Conservation (phyloP, 371 early-diverging fungal species). For the Rhizopus sp. region DNA sequence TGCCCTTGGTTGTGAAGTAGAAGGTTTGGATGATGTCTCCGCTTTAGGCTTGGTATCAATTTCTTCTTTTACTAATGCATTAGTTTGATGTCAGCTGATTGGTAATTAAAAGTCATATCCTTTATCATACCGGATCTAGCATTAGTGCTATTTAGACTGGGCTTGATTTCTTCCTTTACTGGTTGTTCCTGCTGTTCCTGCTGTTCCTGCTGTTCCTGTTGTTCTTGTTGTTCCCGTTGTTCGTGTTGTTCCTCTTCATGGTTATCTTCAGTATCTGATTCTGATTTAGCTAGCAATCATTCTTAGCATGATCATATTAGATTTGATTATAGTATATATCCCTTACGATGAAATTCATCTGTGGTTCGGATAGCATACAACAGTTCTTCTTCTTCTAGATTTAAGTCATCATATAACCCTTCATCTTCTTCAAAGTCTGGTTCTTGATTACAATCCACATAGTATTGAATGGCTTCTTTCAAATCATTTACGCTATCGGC, state of each 20-base stretch:
- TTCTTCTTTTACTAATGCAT: constrained; percentile 14
- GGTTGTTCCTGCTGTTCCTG: not conserved
- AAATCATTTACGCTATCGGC: constrained; percentile 56
- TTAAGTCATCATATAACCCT: constrained; percentile 89
- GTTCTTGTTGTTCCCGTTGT: too few species aligned
- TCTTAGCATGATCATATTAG: not conserved
- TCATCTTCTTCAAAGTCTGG: constrained; percentile 93
- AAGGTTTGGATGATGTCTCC: constrained; percentile 21
- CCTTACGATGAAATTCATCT: constrained; percentile 51
- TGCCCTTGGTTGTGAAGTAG: constrained; percentile 18
- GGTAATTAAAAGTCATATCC: too few species aligned
- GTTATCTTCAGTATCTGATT: constrained; percentile 39
- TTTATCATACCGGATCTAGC: constrained; percentile 5
- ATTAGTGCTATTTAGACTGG: constrained; percentile 11
- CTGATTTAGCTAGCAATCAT: constrained; percentile 27
- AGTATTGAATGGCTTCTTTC: constrained; percentile 84
- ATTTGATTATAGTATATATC: not conserved
- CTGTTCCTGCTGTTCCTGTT: too few species aligned
- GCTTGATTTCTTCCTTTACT: constrained; percentile 17
- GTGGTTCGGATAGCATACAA: constrained; percentile 59
- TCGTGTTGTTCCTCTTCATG: constrained; percentile 26
- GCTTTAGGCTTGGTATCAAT: constrained; percentile 11
- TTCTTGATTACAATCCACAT: constrained; percentile 87
- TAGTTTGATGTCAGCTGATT: too few species aligned
- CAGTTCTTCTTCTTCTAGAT: constrained; percentile 89